A percentile compares a stretch with the other conserved stretches of the same genome.
Evolutionary conservation across 768 basidiomycete genomes (phyloP).

Genomic region (Panellus pusillus): DNA sequence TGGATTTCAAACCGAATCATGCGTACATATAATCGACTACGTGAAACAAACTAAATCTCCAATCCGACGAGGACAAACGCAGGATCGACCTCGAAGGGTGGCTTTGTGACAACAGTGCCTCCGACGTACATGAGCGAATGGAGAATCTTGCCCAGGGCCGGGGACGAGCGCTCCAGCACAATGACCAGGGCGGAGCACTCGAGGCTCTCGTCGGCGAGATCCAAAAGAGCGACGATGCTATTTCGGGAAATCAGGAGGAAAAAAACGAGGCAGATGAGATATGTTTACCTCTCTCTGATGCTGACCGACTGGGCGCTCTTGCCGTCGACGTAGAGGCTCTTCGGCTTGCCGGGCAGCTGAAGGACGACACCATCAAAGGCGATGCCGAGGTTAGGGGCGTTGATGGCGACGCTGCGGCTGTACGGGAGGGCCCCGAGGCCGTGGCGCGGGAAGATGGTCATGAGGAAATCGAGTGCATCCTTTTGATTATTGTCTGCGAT

Average conservation of each 20-base stretch:
- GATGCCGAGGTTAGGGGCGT: constrained; percentile 64
- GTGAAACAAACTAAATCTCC: constrained; percentile 54
- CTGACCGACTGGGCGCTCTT: constrained; percentile 79
- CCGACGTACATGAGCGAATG: constrained; percentile 95
- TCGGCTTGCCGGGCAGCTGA: constrained; percentile 65
- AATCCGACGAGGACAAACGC: constrained; percentile 84
- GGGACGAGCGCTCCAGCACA: constrained; percentile 71
- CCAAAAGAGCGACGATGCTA: constrained; percentile 84
- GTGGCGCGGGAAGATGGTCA: constrained; percentile 74
- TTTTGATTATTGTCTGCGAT: constrained; percentile 46
- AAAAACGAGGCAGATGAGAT: constrained; percentile 3
- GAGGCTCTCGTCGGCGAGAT: constrained; percentile 83
- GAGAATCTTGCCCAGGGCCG: constrained; percentile 69
- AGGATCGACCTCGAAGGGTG: constrained; percentile 72
- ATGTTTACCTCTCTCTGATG: constrained; percentile 74
- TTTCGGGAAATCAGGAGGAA: constrained; percentile 9
- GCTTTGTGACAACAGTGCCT: constrained; percentile 80
- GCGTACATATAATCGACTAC: too few relatives aligned
- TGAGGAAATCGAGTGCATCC: constrained; percentile 76
- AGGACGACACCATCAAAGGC: constrained; percentile 80
- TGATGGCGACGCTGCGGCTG: constrained; percentile 73
- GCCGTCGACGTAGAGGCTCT: constrained; percentile 83
- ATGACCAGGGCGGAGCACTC: constrained; percentile 79
- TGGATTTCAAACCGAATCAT: too few relatives aligned
- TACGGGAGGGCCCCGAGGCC: constrained; percentile 68